Conservation (phyloP, 768 basidiomycete genomes). For the Trametes cubensis region DNA sequence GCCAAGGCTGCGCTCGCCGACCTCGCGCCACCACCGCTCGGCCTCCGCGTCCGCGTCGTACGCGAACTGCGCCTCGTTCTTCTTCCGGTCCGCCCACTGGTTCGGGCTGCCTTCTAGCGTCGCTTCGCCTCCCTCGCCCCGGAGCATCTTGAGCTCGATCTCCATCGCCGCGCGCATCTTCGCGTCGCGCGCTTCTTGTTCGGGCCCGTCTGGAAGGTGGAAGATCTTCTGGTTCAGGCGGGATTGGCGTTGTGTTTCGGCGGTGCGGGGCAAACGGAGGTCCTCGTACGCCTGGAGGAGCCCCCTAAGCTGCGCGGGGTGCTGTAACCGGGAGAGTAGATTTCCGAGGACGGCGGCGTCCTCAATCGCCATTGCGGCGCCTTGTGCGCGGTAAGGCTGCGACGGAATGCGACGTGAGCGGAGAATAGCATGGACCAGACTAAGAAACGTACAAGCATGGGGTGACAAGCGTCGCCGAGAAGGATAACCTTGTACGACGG, state of each 20-base stretch:
- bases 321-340: slow-evolving; percentile 51
- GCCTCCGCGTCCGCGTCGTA: slow-evolving; percentile 58
- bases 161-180: slow-evolving; percentile 55
- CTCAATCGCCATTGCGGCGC: slow-evolving; percentile 51
- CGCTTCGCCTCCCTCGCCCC: slow-evolving; percentile 19
- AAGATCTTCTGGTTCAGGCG: slow-evolving; percentile 56
- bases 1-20: slow-evolving; percentile 30
- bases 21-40: slow-evolving; percentile 51
- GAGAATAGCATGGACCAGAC: neutral
- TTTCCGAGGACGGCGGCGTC: slow-evolving; percentile 51
- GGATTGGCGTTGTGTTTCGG: slow-evolving; percentile 51
- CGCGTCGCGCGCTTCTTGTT: slow-evolving; percentile 52
- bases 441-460: slow-evolving; percentile 42
- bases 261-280: slow-evolving; percentile 53
- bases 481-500: slow-evolving; percentile 37
- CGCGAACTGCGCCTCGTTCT: slow-evolving; percentile 50
- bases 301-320: slow-evolving; percentile 43
- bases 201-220: slow-evolving; percentile 57
- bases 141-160: slow-evolving; percentile 35
- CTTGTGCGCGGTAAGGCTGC: slow-evolving; percentile 47
- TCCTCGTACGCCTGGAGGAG: slow-evolving; percentile 55
- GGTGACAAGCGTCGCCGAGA: slow-evolving; percentile 47
- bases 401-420: too few relatives aligned
- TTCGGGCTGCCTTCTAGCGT: slow-evolving; percentile 47
- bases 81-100: slow-evolving; percentile 59